Conservation (phyloP, 2,329 filamentous ascomycete genomes). For the Ceratocystis eucalypticola region DNA sequence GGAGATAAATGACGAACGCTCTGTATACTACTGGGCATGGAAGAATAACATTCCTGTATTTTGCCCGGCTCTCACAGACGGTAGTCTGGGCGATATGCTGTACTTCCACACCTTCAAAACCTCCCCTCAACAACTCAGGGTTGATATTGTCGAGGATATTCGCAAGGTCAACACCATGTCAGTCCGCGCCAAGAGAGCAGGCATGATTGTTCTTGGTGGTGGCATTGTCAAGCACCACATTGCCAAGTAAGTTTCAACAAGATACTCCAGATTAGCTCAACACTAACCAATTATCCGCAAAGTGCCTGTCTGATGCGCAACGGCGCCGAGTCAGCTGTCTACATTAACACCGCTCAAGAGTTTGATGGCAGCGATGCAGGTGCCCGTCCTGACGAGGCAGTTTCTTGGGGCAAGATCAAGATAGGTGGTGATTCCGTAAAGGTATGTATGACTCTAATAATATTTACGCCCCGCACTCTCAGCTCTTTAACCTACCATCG, state of each 20-base stretch:
- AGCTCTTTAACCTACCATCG: not conserved
- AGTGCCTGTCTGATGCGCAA: constrained; percentile 87
- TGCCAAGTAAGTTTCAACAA: constrained; percentile 45
- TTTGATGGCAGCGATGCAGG: constrained; percentile 96
- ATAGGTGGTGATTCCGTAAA: constrained; percentile 77
- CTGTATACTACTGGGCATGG: constrained; percentile 94
- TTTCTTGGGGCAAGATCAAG: constrained; percentile 99
- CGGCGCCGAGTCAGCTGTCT: constrained; percentile 90
- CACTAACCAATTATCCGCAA: not conserved
- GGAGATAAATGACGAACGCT: constrained; percentile 85
- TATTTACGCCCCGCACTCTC: not conserved
- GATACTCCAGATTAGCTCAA: not conserved
- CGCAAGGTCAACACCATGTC: constrained; percentile 84
- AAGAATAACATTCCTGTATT: constrained; percentile 96
- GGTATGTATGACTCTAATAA: constrained; percentile 34
- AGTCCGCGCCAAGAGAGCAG: constrained; percentile 71
- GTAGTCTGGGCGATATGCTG: constrained; percentile 91
- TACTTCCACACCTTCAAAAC: constrained; percentile 96
- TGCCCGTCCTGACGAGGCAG: constrained; percentile 85
- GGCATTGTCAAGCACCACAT: constrained; percentile 98
- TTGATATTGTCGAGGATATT: constrained; percentile 92
- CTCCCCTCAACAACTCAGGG: constrained; percentile 63
- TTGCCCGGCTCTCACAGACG: constrained; percentile 89
- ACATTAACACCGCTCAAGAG: constrained; percentile 94
- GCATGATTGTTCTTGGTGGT: constrained; percentile 91